Conservation (phyloP, 2,329 filamentous ascomycete genomes). For the Talaromyces amestolkiae region DNA sequence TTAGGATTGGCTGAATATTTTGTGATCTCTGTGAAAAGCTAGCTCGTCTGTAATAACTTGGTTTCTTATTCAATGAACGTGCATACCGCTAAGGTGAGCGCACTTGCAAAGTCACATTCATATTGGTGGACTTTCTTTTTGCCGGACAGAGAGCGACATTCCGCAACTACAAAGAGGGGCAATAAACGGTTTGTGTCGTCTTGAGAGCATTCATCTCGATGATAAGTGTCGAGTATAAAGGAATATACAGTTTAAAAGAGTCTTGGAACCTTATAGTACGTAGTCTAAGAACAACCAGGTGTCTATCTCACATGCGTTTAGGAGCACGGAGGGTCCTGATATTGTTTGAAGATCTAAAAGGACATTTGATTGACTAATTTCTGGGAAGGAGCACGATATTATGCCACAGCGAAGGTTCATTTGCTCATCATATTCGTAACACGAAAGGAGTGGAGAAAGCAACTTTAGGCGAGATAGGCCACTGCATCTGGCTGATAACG, state of each 20-base stretch:
- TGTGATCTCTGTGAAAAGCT: not conserved
- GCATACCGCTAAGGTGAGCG: not conserved
- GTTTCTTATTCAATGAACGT: not conserved
- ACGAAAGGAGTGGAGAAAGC: constrained; percentile 7
- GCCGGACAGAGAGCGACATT: constrained; percentile 7
- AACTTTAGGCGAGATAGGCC: constrained; percentile 6
- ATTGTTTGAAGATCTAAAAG: not conserved
- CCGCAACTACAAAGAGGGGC: not conserved
- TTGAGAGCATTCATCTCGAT: not conserved
- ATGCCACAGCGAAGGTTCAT: not conserved
- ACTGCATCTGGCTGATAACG: constrained; percentile 7
- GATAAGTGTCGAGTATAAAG: not conserved
- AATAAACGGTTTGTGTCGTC: not conserved
- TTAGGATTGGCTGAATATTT: not conserved
- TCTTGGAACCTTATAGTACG: not conserved
- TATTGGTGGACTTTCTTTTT: constrained; percentile 16
- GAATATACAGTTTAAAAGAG: not conserved
- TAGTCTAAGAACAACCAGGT: not conserved
- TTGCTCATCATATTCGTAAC: constrained; percentile 9
- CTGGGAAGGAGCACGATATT: not conserved
- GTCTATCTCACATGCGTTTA: not conserved
- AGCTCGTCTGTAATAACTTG: not conserved
- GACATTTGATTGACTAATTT: not conserved
- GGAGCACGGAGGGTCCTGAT: not conserved
- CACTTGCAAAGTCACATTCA: not conserved